These are phyloP conservation scores for Fusarium veterinarium DNA, from an alignment of 2,329 filamentous ascomycete genomes.

Conservation along the genomic window DNA sequence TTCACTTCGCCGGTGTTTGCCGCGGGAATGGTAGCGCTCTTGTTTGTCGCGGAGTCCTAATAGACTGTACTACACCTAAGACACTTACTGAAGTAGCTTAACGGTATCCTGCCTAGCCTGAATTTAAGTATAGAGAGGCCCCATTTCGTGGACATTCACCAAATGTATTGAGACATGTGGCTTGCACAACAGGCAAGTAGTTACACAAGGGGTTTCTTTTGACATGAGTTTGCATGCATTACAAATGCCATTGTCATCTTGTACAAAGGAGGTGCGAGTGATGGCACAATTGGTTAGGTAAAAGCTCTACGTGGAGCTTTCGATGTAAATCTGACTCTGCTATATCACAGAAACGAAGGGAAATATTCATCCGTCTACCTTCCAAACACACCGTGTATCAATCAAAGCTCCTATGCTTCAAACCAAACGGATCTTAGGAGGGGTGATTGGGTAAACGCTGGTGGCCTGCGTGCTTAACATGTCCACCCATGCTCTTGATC, in stretches of 20 bases:
- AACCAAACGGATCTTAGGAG: neutral
- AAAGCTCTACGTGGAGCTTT: neutral
- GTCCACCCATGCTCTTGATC: neutral
- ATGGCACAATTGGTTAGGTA: rapidly evolving
- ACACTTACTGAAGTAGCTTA: no score
- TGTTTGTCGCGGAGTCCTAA: no score
- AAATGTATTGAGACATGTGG: slow-evolving; percentile 60
- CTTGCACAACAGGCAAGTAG: slow-evolving; percentile 58
- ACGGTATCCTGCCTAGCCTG: no score
- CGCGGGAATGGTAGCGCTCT: no score
- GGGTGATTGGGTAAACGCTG: no score
- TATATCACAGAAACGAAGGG: neutral
- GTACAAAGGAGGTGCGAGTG: no score
- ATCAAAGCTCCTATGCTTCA: rapidly evolving
- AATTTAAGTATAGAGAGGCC: slow-evolving; percentile 27
- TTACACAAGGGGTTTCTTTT: slow-evolving; percentile 51
- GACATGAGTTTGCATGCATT: no score
- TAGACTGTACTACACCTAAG: no score
- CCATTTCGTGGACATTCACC: slow-evolving; percentile 55
- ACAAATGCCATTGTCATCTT: rapidly evolving
- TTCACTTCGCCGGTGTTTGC: no score
- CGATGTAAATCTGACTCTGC: neutral
- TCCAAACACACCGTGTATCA: neutral
- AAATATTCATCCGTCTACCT: neutral
- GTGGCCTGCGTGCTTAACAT: neutral